Base-by-base conservation (phyloP, 495 filamentous ascomycete genomes). In the Extremus antarcticus region DNA sequence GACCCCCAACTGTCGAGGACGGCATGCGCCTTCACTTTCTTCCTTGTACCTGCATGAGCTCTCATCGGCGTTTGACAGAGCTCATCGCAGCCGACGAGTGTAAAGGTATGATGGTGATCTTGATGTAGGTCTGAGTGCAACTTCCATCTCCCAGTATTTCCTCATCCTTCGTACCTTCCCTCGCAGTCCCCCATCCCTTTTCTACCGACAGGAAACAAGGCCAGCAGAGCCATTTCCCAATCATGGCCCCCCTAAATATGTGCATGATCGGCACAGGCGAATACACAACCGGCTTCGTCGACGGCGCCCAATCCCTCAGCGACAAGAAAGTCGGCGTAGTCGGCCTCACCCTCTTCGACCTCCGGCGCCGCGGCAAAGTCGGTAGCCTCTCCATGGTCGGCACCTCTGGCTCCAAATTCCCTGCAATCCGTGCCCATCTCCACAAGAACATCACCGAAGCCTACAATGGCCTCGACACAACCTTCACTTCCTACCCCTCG, bases 221-320 rank as follows among this genome's bases (percentile, higher is more conserved):
- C n/a, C n/a, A n/a, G n/a, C n/a, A n/a, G n/a, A n/a, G 35, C 35
- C n/a, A 40, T 40, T 40, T 40, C 35, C n/a, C 35, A 40, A 79
- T 35, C 46, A 88, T 87, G 84, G 77, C 80, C 56, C 85, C 87
- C 65, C 79, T 90, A 41, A 87, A 84, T 68, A 87, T 95, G 55
- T 78, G 91, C 68, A 95, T 94, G 90, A 87, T 94, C 35, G 87
- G 88, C 23, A 90, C 87, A n/a, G 88, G 90, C 54, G 90, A 96
- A 73, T 95, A 95, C 78, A 96, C 90, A 58, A 95, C 90, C 45
- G 88, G 88, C 38, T 92, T 88, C 63, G 86, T 90, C 58, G 87
- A 85, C 46, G 81, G 80, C 61, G 83, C 81, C 46, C 83, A 80
- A 46, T 91, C 87, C 0, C 77, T 77, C 10, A 90, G 86, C 25